Evolutionary conservation across 2,329 filamentous ascomycete genomes (phyloP).

Genomic region (Microsporum audouinii): DNA sequence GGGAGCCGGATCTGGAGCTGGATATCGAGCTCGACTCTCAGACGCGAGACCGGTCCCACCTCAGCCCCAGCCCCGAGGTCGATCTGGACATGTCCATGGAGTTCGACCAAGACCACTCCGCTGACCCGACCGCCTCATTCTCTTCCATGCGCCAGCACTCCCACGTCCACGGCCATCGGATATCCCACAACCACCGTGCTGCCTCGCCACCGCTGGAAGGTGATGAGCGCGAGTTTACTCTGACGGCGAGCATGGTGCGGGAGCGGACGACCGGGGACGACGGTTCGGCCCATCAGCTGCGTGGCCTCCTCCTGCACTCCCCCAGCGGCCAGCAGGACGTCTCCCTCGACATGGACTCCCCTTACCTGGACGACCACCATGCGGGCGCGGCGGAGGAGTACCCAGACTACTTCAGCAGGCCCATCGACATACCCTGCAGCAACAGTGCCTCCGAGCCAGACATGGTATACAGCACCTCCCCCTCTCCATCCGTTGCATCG

Average conservation of each 20-base stretch:
- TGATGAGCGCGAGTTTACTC: slow-evolving; percentile 61
- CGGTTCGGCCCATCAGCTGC: not conserved
- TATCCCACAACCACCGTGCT: slow-evolving; percentile 48
- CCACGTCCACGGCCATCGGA: slow-evolving; percentile 44
- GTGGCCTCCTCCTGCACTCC: slow-evolving; percentile 33
- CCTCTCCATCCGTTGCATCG: slow-evolving; percentile 33
- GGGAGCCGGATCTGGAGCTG: slow-evolving; percentile 20
- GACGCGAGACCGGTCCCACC: slow-evolving; percentile 47
- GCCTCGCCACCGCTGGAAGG: slow-evolving; percentile 16
- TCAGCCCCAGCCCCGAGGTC: slow-evolving; percentile 86
- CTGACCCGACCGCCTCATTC: slow-evolving; percentile 6
- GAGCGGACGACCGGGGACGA: slow-evolving; percentile 38
- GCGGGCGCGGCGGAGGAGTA: not conserved
- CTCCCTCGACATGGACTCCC: slow-evolving; percentile 7
- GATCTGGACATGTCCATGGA: slow-evolving; percentile 74
- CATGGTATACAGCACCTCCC: slow-evolving; percentile 30
- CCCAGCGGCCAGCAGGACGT: slow-evolving; percentile 19
- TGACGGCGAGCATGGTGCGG: slow-evolving; percentile 77
- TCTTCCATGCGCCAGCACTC: slow-evolving; percentile 6
- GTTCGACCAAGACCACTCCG: slow-evolving; percentile 49
- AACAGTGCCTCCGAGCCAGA: slow-evolving; percentile 20
- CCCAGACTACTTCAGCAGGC: slow-evolving; percentile 4
- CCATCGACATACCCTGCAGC: slow-evolving; percentile 7
- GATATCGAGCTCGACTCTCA: slow-evolving; percentile 57
- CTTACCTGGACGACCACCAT: not conserved